Evolutionary conservation across 2,329 filamentous ascomycete genomes (phyloP), one percentile per base, ranked within the genome.

Genomic region (Pezicula neosporulosa): DNA sequence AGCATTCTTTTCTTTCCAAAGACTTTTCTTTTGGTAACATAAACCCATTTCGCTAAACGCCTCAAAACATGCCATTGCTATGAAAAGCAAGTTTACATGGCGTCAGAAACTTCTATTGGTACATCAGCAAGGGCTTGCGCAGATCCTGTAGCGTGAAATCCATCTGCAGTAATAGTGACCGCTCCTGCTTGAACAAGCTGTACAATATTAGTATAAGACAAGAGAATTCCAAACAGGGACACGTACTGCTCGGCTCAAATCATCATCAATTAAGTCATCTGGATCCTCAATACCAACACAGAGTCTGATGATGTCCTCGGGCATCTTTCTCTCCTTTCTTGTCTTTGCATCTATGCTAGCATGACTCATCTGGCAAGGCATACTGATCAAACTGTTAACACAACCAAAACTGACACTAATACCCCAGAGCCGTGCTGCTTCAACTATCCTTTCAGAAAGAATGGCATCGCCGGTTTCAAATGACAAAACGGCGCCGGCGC

Each of bases 351-450:
- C 94, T 65, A 99, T 99, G 67, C 90, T 96, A 37, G 94, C 94
- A 72, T 99, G 94, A 72, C 93, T 97, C 95, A 99, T 99, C 65
- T 93, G 91, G 74, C 94, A 99, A 8, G 94, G 93, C 93, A 99
- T 97, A 74, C 92, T 97, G 71, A 99, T 99, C 69, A 99, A 76
- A 68, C 90, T 96, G 75, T 99, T 99, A 59, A 99, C 94, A 68
- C 94, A 97, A 44, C 94, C 94, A 68, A 99, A 99, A 66, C 90
- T 96, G 53, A 99, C 94, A 59, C 89, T 95, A 62, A 99, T 99
- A 33, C 89, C 91, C 85, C 90, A 99, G 30, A 99, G 77, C 58
- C 89, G 84, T 2, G 94, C 89, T 28, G 89, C 89, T 73, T 97
- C 94, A 5, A 99, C 94, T 63, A 99, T 97, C 37, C 92, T 83